Conservation (phyloP, 345 rosid genomes). For the Trapa incisa region DNA sequence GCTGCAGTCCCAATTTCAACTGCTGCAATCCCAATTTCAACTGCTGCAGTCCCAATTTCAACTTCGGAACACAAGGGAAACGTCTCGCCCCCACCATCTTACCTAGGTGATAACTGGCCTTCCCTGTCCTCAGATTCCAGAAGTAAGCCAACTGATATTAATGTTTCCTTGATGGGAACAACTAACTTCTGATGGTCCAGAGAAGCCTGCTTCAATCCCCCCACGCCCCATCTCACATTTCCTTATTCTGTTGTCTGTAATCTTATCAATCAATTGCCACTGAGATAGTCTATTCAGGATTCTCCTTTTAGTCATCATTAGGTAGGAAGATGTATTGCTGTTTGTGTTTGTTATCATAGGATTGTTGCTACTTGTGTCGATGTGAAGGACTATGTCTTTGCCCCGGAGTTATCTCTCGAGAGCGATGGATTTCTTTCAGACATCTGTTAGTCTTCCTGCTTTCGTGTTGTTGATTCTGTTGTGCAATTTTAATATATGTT, state of each 20-base stretch:
- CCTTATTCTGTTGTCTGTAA: background rate
- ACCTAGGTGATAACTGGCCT: conserved; percentile 42
- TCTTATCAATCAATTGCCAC: background rate
- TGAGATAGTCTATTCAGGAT: background rate
- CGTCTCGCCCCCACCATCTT: conserved; percentile 20
- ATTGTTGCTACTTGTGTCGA: background rate
- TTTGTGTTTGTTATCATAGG: background rate
- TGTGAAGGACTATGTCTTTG: background rate
- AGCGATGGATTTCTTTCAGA: background rate
- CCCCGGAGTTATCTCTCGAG: background rate
- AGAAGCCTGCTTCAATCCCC: background rate
- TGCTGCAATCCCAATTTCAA: background rate
- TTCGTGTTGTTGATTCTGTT: no score
- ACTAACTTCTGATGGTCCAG: background rate
- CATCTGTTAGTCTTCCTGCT: background rate
- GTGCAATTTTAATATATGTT: no score
- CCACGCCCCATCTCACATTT: background rate
- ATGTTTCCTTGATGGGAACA: conserved; percentile 35
- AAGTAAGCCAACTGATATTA: conserved; percentile 43
- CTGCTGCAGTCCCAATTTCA: conserved; percentile 8
- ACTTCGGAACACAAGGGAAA: conserved; percentile 30
- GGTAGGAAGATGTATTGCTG: background rate
- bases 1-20: conserved; percentile 22
- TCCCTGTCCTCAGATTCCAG: conserved; percentile 32
- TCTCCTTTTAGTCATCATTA: background rate